These are phyloP conservation scores for Eragrostis nindensis DNA, from an alignment of 176 grass and related monocot species.

Conservation along the genomic window DNA sequence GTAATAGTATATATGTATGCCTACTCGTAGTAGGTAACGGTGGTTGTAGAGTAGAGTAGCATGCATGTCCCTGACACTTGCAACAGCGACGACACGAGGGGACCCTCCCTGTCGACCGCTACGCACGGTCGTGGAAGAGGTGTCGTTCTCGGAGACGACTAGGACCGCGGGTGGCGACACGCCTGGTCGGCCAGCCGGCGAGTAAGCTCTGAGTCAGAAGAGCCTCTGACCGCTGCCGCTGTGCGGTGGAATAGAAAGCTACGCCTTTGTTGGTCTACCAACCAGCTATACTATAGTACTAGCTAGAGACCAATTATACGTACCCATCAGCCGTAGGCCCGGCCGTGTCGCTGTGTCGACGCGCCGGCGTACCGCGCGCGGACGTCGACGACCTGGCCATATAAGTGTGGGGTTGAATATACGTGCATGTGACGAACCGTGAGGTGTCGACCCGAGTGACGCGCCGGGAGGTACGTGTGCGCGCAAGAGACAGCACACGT, in stretches of 20 bases:
- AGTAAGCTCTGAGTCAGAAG: too few relatives aligned
- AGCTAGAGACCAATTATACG: too few relatives aligned
- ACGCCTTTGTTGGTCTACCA: too few relatives aligned
- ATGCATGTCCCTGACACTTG: constrained; percentile 3
- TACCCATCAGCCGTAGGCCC: too few relatives aligned
- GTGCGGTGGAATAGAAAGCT: too few relatives aligned
- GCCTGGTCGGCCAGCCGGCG: neutral
- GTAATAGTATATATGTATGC: too few relatives aligned
- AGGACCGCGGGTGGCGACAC: neutral
- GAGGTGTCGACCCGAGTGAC: neutral
- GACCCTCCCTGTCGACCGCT: neutral
- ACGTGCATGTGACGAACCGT: neutral
- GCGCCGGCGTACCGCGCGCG: neutral
- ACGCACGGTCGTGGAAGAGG: neutral
- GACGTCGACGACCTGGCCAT: too few relatives aligned
- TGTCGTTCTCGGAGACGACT: neutral
- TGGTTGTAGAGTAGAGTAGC: neutral
- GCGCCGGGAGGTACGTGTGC: neutral
- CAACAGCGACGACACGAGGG: constrained; percentile 1
- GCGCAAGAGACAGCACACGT: too few relatives aligned
- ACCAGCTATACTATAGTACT: too few relatives aligned
- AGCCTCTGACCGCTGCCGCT: too few relatives aligned
- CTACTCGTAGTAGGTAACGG: neutral
- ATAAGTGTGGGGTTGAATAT: too few relatives aligned
- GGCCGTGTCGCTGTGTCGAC: neutral